Evolutionary conservation across 192 early-diverging fungal genomes (phyloP).

Genomic region (Linnemannia elongata): DNA sequence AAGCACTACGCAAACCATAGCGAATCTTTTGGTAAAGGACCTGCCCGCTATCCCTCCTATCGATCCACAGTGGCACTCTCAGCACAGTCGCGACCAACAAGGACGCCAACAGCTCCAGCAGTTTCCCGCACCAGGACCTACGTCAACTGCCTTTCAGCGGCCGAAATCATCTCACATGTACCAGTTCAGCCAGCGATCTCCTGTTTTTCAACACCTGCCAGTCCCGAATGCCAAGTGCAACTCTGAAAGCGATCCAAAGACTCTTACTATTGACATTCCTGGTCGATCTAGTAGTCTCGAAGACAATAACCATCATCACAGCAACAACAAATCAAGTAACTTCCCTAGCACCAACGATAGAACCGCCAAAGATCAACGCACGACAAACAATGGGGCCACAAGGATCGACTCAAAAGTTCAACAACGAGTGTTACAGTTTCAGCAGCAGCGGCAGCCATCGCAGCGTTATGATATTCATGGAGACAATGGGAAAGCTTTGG

Average conservation of each 20-base stretch:
- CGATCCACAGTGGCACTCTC: not conserved
- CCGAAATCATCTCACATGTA: not conserved
- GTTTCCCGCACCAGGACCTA: not conserved
- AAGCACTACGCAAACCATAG: not conserved
- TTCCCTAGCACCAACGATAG: too few species aligned
- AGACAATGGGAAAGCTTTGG: not conserved
- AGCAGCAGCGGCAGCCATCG: not conserved
- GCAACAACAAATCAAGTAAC: not conserved
- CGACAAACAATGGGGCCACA: not conserved
- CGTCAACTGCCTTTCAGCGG: not conserved
- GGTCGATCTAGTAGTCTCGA: conserved; percentile 17
- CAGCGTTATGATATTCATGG: not conserved
- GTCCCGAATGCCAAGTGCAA: not conserved
- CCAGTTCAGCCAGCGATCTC: not conserved
- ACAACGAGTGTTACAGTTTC: not conserved
- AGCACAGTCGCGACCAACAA: not conserved
- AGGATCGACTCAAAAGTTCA: not conserved
- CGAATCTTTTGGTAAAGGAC: not conserved
- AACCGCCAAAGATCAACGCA: not conserved
- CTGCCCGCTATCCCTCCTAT: conserved; percentile 31
- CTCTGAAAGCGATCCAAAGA: not conserved
- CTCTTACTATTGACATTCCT: not conserved
- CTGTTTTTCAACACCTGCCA: not conserved
- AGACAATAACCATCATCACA: not conserved
- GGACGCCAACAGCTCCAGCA: conserved; percentile 2